Conservation (phyloP, 2,329 filamentous ascomycete genomes). For the Fonsecaea multimorphosa region DNA sequence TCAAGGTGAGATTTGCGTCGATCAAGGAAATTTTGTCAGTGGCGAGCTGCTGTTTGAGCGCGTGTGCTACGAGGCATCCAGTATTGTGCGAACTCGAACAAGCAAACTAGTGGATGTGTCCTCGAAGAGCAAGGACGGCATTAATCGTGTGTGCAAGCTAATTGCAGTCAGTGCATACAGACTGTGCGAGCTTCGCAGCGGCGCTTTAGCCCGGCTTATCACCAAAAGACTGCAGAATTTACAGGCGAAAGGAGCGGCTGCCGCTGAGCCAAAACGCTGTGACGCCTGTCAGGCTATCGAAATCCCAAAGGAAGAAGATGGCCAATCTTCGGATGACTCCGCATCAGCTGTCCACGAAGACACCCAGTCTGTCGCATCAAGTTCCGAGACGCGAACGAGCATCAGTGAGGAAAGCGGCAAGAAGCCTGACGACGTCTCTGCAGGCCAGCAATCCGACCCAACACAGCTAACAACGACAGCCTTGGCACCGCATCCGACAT, state of each 20-base stretch:
- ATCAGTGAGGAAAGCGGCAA: constrained; percentile 1
- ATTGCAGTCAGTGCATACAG: constrained; percentile 35
- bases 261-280: background rate
- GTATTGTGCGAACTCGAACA: constrained; percentile 34
- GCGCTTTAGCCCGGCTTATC: constrained; percentile 19
- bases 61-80: constrained; percentile 33
- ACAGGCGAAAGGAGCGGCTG: background rate
- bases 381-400: background rate
- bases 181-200: constrained; percentile 36
- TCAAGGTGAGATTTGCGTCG: constrained; percentile 29
- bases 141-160: constrained; percentile 36
- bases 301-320: background rate
- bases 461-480: background rate
- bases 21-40: constrained; percentile 21
- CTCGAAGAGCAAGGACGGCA: constrained; percentile 29
- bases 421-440: background rate
- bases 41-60: constrained; percentile 31
- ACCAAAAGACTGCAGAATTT: constrained; percentile 6
- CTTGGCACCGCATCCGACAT: background rate
- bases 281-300: background rate
- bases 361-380: background rate
- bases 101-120: constrained; percentile 34
- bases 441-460: background rate
- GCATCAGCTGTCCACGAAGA: constrained; percentile 8
- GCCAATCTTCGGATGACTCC: constrained; percentile 3